These are phyloP conservation scores for Setomelanomma holmii DNA, from an alignment of 2,329 filamentous ascomycete species.

Conservation along the genomic window DNA sequence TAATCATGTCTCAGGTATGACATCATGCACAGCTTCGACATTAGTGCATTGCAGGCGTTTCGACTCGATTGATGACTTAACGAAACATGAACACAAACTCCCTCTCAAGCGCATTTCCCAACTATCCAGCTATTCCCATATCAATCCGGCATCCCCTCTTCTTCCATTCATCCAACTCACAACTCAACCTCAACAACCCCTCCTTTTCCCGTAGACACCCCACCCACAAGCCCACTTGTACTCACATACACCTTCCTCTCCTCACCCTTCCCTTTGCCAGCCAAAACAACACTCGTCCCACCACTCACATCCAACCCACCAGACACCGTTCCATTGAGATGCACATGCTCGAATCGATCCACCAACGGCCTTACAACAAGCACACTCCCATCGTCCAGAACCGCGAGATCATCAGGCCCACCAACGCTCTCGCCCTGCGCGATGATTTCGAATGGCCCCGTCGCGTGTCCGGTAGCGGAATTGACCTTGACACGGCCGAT, in stretches of 20 bases:
- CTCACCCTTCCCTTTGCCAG: conserved; percentile 22
- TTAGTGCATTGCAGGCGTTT: not conserved
- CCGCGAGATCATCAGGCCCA: conserved; percentile 26
- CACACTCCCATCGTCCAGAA: conserved; percentile 21
- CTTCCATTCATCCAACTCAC: not conserved
- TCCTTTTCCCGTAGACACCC: conserved; percentile 27
- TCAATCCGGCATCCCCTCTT: no score
- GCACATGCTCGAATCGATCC: conserved; percentile 17
- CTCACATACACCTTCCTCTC: conserved; percentile 29
- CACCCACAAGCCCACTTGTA: conserved; percentile 30
- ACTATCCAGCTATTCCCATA: no score
- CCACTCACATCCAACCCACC: conserved; percentile 18
- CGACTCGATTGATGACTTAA: no score
- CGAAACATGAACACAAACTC: no score
- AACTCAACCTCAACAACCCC: conserved; percentile 29
- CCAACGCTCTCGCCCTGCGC: conserved; percentile 5
- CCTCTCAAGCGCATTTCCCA: no score
- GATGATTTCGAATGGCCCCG: conserved; percentile 10
- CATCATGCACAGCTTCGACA: no score
- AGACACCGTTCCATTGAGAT: conserved; percentile 16
- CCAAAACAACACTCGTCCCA: conserved; percentile 22
- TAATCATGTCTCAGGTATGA: not conserved
- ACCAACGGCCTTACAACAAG: conserved; percentile 13
- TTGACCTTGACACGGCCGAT: conserved; percentile 26
- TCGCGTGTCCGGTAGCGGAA: conserved; percentile 2